Percentiles rank a stretch among this genome's conserved stretches.
Conservation (phyloP, 106 monocot species). For the Dendrobium chrysotoxum region DNA sequence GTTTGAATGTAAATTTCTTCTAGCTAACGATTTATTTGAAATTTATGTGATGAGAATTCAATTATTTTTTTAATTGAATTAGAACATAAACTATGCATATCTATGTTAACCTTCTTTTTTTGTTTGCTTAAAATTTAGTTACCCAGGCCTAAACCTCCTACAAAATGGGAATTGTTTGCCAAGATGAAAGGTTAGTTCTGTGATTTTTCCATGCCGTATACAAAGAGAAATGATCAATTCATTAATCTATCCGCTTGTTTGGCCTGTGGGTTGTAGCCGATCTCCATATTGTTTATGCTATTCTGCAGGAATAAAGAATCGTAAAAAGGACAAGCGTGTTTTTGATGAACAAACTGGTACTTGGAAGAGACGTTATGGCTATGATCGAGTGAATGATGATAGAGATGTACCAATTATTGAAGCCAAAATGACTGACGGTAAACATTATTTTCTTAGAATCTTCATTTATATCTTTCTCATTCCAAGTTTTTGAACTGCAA, state of each 20-base stretch:
- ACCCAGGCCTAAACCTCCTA: slow-evolving; percentile 87
- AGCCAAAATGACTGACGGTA: slow-evolving; percentile 85
- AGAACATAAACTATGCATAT: background rate
- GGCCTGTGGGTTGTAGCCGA: background rate
- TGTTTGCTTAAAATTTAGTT: slow-evolving; percentile 37
- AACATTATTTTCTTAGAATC: background rate
- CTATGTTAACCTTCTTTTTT: background rate
- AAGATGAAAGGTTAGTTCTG: slow-evolving; percentile 66
- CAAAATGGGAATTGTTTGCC: slow-evolving; percentile 95
- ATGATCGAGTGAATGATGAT: slow-evolving; percentile 92
- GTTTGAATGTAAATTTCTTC: background rate
- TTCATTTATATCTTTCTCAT: background rate
- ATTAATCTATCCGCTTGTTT: background rate
- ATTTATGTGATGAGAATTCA: background rate
- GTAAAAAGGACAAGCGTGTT: slow-evolving; percentile 73
- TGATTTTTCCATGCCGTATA: background rate
- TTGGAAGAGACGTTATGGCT: slow-evolving; percentile 92
- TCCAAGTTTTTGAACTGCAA: background rate
- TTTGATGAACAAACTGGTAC: slow-evolving; percentile 78
- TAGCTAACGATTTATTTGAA: background rate
- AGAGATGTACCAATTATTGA: slow-evolving; percentile 82
- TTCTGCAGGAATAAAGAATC: slow-evolving; percentile 71
- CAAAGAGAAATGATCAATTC: background rate
- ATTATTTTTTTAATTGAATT: background rate
- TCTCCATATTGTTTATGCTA: background rate